A percentile compares a stretch with the other conserved stretches of the same genome.
These are phyloP conservation scores for Fusarium buharicum DNA, from an alignment of 2,329 filamentous ascomycete species.

Conservation along the genomic window DNA sequence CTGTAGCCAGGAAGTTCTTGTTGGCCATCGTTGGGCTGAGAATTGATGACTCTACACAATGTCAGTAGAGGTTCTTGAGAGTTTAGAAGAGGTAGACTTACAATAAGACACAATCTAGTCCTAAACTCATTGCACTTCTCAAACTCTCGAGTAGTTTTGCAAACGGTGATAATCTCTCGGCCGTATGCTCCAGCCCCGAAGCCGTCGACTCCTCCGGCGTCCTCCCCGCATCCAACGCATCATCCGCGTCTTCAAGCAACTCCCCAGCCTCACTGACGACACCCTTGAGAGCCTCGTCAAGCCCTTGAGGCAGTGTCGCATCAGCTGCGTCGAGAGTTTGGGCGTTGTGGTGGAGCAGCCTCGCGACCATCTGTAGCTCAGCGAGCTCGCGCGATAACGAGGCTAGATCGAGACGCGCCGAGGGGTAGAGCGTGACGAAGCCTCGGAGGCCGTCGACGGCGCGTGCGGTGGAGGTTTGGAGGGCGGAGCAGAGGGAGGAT, in stretches of 20 bases:
- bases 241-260: slow-evolving; percentile 39
- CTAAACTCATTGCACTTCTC: slow-evolving; percentile 42
- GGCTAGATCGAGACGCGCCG: slow-evolving; percentile 40
- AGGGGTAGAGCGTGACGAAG: slow-evolving; percentile 41
- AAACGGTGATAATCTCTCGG: slow-evolving; percentile 38
- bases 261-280: slow-evolving; percentile 34
- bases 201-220: slow-evolving; percentile 22
- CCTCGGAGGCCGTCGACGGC: slow-evolving; percentile 38
- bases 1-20: slow-evolving; percentile 44
- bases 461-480: slow-evolving; percentile 34
- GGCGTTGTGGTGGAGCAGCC: slow-evolving; percentile 42
- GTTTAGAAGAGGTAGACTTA: slow-evolving; percentile 3
- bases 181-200: slow-evolving; percentile 40
- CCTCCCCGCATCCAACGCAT: slow-evolving; percentile 33
- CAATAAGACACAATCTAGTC: slow-evolving; percentile 39
- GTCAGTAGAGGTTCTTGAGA: slow-evolving; percentile 1
- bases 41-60: slow-evolving; percentile 35
- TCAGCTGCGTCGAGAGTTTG: slow-evolving; percentile 27
- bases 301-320: slow-evolving; percentile 18
- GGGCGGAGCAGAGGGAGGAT: slow-evolving; percentile 34
- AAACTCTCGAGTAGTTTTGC: slow-evolving; percentile 33
- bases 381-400: slow-evolving; percentile 44
- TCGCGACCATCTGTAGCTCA: slow-evolving; percentile 43
- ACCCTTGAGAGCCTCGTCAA: slow-evolving; percentile 28
- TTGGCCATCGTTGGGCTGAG: slow-evolving; percentile 30